phyloP scores from a whole-genome alignment of 768 basidiomycete species.

The Austroboletus eburneus region DNA sequence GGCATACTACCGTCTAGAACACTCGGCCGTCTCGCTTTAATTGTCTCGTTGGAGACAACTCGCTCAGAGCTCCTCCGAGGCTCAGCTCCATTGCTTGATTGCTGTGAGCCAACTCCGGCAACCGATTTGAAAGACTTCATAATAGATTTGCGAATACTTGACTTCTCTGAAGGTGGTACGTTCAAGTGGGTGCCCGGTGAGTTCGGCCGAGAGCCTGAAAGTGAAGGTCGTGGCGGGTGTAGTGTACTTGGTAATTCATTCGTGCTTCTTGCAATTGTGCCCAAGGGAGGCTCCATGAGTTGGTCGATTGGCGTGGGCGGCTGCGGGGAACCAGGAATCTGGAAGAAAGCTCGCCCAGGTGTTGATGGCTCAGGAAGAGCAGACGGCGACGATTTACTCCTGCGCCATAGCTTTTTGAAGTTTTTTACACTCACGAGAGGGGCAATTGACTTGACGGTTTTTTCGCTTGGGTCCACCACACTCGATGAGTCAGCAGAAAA shows the following conservation, averaged over 20 bases:
- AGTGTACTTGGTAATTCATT: slow-evolving; percentile 57
- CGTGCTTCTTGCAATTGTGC: slow-evolving; percentile 4
- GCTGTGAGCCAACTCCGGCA: slow-evolving; percentile 32
- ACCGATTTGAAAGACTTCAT: slow-evolving; percentile 60
- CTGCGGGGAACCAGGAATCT: slow-evolving; percentile 20
- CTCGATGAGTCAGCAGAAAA: slow-evolving; percentile 74
- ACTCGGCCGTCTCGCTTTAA: slow-evolving; percentile 45
- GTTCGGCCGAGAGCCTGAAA: slow-evolving; percentile 31
- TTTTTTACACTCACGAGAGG: slow-evolving; percentile 71
- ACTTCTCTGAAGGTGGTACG: slow-evolving; percentile 38
- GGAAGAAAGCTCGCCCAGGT: slow-evolving; percentile 35
- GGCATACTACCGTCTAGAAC: slow-evolving; percentile 47
- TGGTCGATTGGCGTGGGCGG: slow-evolving; percentile 36
- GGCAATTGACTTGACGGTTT: slow-evolving; percentile 29
- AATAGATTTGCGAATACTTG: slow-evolving; percentile 61
- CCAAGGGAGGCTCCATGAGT: slow-evolving; percentile 21
- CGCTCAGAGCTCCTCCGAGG: slow-evolving; percentile 39
- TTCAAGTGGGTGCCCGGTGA: slow-evolving; percentile 18
- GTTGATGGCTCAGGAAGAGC: slow-evolving; percentile 34
- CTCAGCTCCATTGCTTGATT: slow-evolving; percentile 28
- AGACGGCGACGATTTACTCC: slow-evolving; percentile 47
- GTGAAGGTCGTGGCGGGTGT: slow-evolving; percentile 28
- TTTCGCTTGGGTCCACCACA: slow-evolving; percentile 26
- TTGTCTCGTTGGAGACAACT: slow-evolving; percentile 30
- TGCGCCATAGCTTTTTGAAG: slow-evolving; percentile 76